These are phyloP conservation scores for Carallia pectinifolia DNA, from an alignment of 345 rosid species.

Conservation along the genomic window DNA sequence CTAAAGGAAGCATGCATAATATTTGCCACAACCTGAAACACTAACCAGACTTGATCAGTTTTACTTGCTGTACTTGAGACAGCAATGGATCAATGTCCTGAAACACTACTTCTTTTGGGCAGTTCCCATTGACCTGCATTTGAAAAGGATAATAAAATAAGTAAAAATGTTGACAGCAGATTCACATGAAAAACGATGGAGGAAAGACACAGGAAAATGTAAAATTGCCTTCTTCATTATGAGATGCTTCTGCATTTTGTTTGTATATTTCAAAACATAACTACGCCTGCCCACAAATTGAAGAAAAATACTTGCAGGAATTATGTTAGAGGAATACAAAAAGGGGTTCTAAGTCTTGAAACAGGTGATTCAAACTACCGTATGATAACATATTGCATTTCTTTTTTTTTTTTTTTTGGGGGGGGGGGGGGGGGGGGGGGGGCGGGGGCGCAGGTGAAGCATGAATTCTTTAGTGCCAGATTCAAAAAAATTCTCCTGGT, in stretches of 20 bases:
- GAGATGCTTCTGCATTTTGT: constrained; percentile 62
- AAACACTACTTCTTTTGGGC: constrained; percentile 51
- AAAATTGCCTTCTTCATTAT: constrained; percentile 54
- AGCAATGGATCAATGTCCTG: constrained; percentile 56
- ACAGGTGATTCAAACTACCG: neutral
- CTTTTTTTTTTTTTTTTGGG: too few species aligned
- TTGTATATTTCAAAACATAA: too few species aligned
- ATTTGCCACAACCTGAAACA: constrained; percentile 17
- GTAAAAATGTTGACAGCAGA: constrained; percentile 1
- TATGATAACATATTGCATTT: too few species aligned
- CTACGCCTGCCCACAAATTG: constrained; percentile 49
- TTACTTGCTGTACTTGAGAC: constrained; percentile 44
- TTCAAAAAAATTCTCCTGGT: too few species aligned
- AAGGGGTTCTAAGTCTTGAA: neutral
- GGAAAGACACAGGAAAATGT: neutral
- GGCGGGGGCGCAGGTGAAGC: too few species aligned
- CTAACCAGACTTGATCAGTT: constrained; percentile 35
- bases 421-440: too few species aligned
- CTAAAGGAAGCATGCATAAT: constrained; percentile 4
- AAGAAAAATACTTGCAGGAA: neutral
- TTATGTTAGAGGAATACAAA: too few species aligned
- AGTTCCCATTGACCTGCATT: constrained; percentile 76
- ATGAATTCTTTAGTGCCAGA: too few species aligned
- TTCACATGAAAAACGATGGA: neutral
- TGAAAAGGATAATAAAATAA: constrained; percentile 8